Evolutionary conservation across 805 yeast genomes (phyloP).

Genomic region (Lipomyces japonicus): DNA sequence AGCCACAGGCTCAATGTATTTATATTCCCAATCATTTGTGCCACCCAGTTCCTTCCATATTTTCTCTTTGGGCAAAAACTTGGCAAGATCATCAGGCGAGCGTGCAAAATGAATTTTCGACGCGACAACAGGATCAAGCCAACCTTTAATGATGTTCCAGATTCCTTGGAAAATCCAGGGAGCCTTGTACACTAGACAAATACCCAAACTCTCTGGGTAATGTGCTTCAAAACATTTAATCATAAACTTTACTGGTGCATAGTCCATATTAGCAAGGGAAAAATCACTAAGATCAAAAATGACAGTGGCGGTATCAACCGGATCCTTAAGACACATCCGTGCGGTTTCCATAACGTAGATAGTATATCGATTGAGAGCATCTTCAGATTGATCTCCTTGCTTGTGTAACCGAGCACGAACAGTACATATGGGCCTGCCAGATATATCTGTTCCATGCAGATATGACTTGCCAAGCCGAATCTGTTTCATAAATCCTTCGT

Average conservation of each 20-base stretch:
- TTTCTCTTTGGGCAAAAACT: slow-evolving; percentile 55
- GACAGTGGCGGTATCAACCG: slow-evolving; percentile 75
- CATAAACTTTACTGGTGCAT: slow-evolving; percentile 83
- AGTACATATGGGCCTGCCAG: slow-evolving; percentile 73
- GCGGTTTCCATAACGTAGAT: slow-evolving; percentile 74
- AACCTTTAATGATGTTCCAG: slow-evolving; percentile 86
- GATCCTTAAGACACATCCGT: slow-evolving; percentile 69
- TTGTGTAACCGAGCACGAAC: slow-evolving; percentile 77
- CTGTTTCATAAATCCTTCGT: slow-evolving; percentile 48
- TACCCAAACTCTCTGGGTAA: slow-evolving; percentile 90
- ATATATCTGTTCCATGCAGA: slow-evolving; percentile 68
- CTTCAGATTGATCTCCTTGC: slow-evolving; percentile 61
- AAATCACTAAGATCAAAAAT: slow-evolving; percentile 85
- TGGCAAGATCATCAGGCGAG: slow-evolving; percentile 58
- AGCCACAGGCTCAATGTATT: slow-evolving; percentile 59
- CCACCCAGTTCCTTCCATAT: slow-evolving; percentile 80
- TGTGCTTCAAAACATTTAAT: slow-evolving; percentile 90
- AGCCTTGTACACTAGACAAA: slow-evolving; percentile 81
- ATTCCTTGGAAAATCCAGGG: slow-evolving; percentile 96
- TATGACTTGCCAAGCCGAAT: slow-evolving; percentile 65
- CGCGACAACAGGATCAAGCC: slow-evolving; percentile 97
- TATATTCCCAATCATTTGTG: slow-evolving; percentile 51
- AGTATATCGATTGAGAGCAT: slow-evolving; percentile 73
- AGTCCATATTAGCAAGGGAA: slow-evolving; percentile 87
- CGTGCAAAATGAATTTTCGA: slow-evolving; percentile 83